Percentiles rank a stretch among this genome's conserved stretches.
These are phyloP conservation scores for Periconia sp. DNA, from an alignment of 2,329 filamentous ascomycete genomes.

Conservation along the genomic window DNA sequence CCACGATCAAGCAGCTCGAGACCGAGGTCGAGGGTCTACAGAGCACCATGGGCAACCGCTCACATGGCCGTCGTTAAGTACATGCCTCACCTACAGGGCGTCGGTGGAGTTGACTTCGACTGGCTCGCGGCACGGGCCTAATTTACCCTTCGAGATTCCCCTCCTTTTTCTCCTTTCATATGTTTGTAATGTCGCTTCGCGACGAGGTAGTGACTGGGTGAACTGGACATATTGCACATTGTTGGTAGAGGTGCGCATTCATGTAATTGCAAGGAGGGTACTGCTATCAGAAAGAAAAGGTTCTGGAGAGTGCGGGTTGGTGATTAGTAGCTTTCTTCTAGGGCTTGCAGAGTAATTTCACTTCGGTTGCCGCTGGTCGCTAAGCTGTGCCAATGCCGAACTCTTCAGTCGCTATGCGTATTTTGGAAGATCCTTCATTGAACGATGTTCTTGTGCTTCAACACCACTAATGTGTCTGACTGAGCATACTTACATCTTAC, in stretches of 20 bases:
- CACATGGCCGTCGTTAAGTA: slow-evolving; percentile 84
- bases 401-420: slow-evolving; percentile 1
- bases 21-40: slow-evolving; percentile 93
- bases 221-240: slow-evolving; percentile 4
- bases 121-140: slow-evolving; percentile 21
- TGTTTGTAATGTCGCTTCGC: slow-evolving; percentile 50
- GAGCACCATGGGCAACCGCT: slow-evolving; percentile 78
- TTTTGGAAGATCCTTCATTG: too few relatives aligned
- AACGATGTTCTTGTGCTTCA: too few relatives aligned
- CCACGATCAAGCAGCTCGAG: slow-evolving; percentile 87
- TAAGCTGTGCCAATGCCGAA: too few relatives aligned
- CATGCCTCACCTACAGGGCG: slow-evolving; percentile 8
- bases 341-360: slow-evolving; percentile 39
- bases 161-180: slow-evolving; percentile 44
- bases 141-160: slow-evolving; percentile 47
- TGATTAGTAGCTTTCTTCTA: slow-evolving; percentile 18
- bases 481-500: neutral
- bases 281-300: slow-evolving; percentile 8
- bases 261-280: neutral
- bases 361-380: slow-evolving; percentile 32
- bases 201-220: slow-evolving; percentile 23
- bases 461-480: neutral
- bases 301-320: slow-evolving; percentile 14
- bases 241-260: neutral
- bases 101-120: slow-evolving; percentile 20